Base-by-base conservation (phyloP, 2,329 filamentous ascomycete species). In the Venturiaceae sp. region DNA sequence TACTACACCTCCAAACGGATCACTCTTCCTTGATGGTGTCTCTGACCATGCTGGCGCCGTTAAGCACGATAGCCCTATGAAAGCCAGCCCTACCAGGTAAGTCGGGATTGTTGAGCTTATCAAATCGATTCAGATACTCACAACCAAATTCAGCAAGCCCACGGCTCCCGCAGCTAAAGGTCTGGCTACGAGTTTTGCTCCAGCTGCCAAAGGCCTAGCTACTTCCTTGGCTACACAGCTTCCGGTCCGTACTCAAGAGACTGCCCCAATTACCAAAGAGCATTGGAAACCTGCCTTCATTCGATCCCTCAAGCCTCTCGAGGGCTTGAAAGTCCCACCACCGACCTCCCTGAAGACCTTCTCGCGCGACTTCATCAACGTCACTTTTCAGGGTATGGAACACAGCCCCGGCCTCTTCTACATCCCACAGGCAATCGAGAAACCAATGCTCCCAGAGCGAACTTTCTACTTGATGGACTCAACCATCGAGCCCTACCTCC, bases 381-480 rank as follows among this genome's bases (percentile, higher is more conserved):
- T 2, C 9, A 62, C 66, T n/a, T 60, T 63, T n/a, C 67, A 66
- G 16, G 75, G 75, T 21, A 62, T 62, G 0, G 57, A 67, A 6
- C 76, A 72, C 71, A 71, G 68, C 11, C 72, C 75, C 0, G 73
- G 74, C 11, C 69, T 75, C 32, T 71, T 69, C 63, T 75, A 68
- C 61, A 64, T 72, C 39, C 58, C 64, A 5, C 58, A 64, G 1
- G 36, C 4, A 5, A 59, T 64, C 13, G 58, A 63, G 6, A 50
- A 62, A 5, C 65, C 64, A 55, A 59, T 71, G 3, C 60, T 74
- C 4, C 66, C 66, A 4, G 66, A 66, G 36, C 69, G 69, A 28
- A 68, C 69, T 2, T 79, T 75, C 67, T 78, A 74, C 67, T 61
- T 73, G 16, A 64, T 77, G 16, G 69, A 76, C 32, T 58, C 62